Evolutionary conservation across 306 rosid species (phyloP), one percentile per base, ranked within the genome.

Genomic region (Cicer arietinum): DNA sequence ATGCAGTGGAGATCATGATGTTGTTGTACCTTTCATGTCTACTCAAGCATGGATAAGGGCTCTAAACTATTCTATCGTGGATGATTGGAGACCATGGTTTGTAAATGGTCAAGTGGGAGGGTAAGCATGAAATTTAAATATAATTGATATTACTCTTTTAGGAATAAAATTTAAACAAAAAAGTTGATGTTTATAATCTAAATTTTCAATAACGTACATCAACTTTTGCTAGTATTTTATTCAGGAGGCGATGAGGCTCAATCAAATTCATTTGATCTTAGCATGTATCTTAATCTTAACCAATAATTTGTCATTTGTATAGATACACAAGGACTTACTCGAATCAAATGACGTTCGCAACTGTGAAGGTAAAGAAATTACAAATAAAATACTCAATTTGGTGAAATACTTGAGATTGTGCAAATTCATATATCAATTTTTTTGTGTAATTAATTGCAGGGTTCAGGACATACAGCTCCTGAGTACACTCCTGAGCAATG

Each of bases 1-100:
- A 41, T 25, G 43, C 78, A 89, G 88, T 14, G 91, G 93, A 2
- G 89, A 89, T 67, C 89, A 87, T 81, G 91, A 87, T 66, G 14
- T 44, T 40, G 0, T 1, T 0, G 6, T 85, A 52, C 80, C 93
- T 4, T 81, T 76, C 77, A 5, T 68, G 14, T 77, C 91, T 7
- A 89, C 91, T 25, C 86, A 69, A 66, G 77, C 48, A 1, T 89
- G 88, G 91, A 89, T 86, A 52, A 87, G 84, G 70, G 71, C 77
- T 61, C 79, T 85, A 13, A 89, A 87, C 71, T 79, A 82, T 69
- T 67, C 81, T 52, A 75, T 87, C 20, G 61, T 81, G 1, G 75
- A 65, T 62, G 81, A 56, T 4, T 83, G 87, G 91, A 82, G 88
- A 67, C 83, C 84, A 14, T 81, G 85, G 93, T 43, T 77, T 40